Conservation (phyloP, 768 basidiomycete species). For the Hygrocybe punicea region DNA sequence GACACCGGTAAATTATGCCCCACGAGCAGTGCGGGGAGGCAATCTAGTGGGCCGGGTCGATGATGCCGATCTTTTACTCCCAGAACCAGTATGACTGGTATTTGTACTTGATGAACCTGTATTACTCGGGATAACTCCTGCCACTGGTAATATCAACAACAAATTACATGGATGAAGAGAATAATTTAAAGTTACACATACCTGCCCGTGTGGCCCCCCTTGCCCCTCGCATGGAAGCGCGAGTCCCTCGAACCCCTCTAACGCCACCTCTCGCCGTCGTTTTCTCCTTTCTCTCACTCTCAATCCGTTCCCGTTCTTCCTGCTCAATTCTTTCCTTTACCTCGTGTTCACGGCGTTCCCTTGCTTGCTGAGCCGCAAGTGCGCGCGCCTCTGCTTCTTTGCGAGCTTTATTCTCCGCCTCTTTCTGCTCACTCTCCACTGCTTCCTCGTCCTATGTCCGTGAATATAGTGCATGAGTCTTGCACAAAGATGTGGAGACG, state of each 20-base stretch:
- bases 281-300: conserved; percentile 46
- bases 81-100: not conserved
- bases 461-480: not conserved
- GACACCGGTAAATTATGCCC: not conserved
- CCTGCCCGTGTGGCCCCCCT: conserved; percentile 40
- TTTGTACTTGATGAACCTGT: not conserved
- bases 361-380: conserved; percentile 36
- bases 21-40: not conserved
- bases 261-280: conserved; percentile 50
- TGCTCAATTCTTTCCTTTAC: conserved; percentile 45
- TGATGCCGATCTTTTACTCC: not conserved
- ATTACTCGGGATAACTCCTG: not conserved
- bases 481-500: not conserved
- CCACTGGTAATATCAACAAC: not conserved
- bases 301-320: conserved; percentile 41
- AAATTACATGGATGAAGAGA: not conserved
- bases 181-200: conserved; percentile 18
- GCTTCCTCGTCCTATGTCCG: conserved; percentile 54
- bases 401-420: conserved; percentile 40
- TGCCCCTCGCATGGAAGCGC: conserved; percentile 56
- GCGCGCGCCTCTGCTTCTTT: conserved; percentile 48
- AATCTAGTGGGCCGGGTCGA: not conserved
- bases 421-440: conserved; percentile 48
- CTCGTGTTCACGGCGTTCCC: conserved; percentile 50
- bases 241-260: conserved; percentile 69